These are phyloP conservation scores for Scalesia atractyloides DNA, from an alignment of 129 eudicot species.

Conservation along the genomic window DNA sequence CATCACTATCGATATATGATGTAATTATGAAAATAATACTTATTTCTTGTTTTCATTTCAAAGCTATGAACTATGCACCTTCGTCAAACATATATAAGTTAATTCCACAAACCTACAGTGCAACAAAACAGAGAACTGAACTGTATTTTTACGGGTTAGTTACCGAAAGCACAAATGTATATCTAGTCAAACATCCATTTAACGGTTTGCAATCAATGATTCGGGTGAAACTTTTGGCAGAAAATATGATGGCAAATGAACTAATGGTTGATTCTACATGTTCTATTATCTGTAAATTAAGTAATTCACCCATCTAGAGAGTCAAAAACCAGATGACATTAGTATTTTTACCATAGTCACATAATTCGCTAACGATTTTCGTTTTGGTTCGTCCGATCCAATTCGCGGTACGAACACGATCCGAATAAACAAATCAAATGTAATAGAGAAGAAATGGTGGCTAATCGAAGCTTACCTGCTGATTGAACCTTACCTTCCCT, in stretches of 20 bases:
- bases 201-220: conserved; percentile 10
- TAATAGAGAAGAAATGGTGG: too few relatives aligned
- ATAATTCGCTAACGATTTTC: too few relatives aligned
- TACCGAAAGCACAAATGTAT: not conserved
- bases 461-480: too few relatives aligned
- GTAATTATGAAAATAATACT: not conserved
- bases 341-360: not conserved
- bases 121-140: not conserved
- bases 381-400: too few relatives aligned
- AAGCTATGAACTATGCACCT: not conserved
- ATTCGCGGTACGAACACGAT: too few relatives aligned
- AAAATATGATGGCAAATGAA: not conserved
- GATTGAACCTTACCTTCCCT: too few relatives aligned
- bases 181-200: not conserved
- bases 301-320: not conserved
- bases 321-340: not conserved
- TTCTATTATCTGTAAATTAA: not conserved
- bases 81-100: conserved; percentile 1
- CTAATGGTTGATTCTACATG: not conserved
- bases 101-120: not conserved
- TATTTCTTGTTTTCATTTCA: not conserved
- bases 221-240: not conserved
- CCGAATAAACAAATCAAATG: too few relatives aligned
- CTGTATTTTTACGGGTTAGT: not conserved
- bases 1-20: not conserved